Evolutionary conservation across 257 asterid species (phyloP), one percentile per base, ranked within the genome.

Genomic region (Galeopsis tetrahit): DNA sequence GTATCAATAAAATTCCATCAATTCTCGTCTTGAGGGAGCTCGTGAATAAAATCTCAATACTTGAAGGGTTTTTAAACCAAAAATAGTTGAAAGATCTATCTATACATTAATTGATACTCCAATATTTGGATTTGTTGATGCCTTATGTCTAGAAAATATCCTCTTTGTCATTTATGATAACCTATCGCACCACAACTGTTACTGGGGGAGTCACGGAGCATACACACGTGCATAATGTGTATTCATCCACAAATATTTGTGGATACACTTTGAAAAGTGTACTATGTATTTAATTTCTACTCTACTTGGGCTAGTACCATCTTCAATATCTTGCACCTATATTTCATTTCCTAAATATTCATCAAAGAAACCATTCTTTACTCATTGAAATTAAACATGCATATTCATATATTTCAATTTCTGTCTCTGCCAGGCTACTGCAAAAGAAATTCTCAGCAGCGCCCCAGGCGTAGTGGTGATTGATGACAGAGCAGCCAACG

Each of bases 401-500:
- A 21, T 21, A 21, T 21, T 21, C 28, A 21, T 21, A 21, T 21
- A 21, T 21, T 21, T 21, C 28, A 21, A 21, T 49, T 48, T 48
- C 46, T 2, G 13, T 8, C 32, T 38, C 55, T 21, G 21, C 42
- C 62, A 89, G 96, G 82, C 78, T 61, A 77, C 82, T 0, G 98
- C 98, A 53, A 85, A 87, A 78, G 95, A 88, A 79, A 88, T 92
- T 62, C 92, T 92, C 14, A 83, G 82, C 82, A 83, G 76, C 13
- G 90, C 98, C 52, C 96, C 95, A 0, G 96, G 98, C 3, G 78
- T 93, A 36, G 90, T 90, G 69, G 87, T 90, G 57, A 83, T 93
- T 11, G 96, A 93, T 76, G 93, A 93, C 80, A 96, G 97, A 48
- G 86, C 88, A 69, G 86, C 85, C 70, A 93, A 93, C 72, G 64